Percentiles rank a stretch among this genome's conserved stretches.
Conservation (phyloP, 2,329 filamentous ascomycete species). For the Colletotrichum orchidophilum region DNA sequence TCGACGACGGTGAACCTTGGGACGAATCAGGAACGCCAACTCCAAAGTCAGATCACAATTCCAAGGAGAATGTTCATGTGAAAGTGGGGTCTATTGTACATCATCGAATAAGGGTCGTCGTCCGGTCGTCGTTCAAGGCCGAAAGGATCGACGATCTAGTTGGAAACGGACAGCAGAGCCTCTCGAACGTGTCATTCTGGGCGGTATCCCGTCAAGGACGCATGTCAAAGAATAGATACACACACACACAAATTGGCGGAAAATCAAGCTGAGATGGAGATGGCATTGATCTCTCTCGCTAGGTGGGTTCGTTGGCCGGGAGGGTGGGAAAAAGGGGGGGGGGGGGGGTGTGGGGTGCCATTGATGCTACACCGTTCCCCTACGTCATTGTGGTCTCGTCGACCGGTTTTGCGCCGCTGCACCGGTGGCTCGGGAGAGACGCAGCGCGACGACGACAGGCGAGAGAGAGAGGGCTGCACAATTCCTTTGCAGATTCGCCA, state of each 20-base stretch:
- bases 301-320: background rate
- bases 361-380: background rate
- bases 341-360: background rate
- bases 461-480: background rate
- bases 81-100: conserved; percentile 23
- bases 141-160: conserved; percentile 6
- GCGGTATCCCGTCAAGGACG: conserved; percentile 12
- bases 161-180: conserved; percentile 25
- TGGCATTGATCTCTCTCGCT: background rate
- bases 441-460: background rate
- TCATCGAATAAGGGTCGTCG: conserved; percentile 6
- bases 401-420: conserved; percentile 14
- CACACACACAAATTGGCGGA: background rate
- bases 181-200: background rate
- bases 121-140: background rate
- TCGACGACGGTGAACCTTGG: background rate
- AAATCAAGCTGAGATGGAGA: background rate
- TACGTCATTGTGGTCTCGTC: conserved; percentile 24
- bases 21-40: conserved; percentile 6
- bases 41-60: conserved; percentile 19
- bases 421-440: conserved; percentile 24
- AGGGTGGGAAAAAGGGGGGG: background rate
- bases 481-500: background rate
- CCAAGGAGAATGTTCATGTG: conserved; percentile 17
- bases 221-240: background rate